phyloP scores from a whole-genome alignment of 768 basidiomycete genomes.

The Pisolithus marmoratus region DNA sequence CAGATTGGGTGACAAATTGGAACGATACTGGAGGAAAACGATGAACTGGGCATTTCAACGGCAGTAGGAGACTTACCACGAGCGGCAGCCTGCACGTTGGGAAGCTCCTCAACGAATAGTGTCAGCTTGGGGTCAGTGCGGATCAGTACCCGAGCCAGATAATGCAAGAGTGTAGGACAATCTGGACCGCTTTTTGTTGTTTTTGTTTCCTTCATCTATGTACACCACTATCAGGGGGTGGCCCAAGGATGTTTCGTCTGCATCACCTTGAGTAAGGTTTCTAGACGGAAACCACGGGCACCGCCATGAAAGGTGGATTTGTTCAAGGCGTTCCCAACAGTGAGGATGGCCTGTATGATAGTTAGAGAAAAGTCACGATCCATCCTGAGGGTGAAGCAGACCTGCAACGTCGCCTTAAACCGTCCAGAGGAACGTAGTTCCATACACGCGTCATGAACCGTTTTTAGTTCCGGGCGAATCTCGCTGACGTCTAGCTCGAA shows the following conservation, averaged over 20 bases:
- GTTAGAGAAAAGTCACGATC: background rate
- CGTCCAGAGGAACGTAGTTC: slow-evolving; percentile 60
- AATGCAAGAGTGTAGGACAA: slow-evolving; percentile 89
- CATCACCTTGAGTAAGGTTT: slow-evolving; percentile 72
- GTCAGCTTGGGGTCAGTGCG: slow-evolving; percentile 60
- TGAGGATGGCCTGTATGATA: slow-evolving; percentile 53
- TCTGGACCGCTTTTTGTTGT: slow-evolving; percentile 59
- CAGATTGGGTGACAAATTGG: slow-evolving; percentile 53
- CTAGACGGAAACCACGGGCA: slow-evolving; percentile 81
- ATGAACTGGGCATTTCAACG: background rate
- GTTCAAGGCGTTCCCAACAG: slow-evolving; percentile 81
- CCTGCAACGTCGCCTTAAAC: slow-evolving; percentile 70
- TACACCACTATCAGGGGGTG: background rate
- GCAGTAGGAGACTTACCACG: slow-evolving; percentile 42
- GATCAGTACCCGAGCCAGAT: slow-evolving; percentile 70
- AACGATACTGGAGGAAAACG: slow-evolving; percentile 55
- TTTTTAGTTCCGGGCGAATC: slow-evolving; percentile 73
- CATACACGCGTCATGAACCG: slow-evolving; percentile 60
- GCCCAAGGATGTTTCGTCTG: background rate
- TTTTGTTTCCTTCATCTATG: slow-evolving; percentile 77
- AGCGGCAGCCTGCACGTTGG: slow-evolving; percentile 77
- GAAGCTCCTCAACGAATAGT: slow-evolving; percentile 74
- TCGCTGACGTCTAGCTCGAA: slow-evolving; percentile 82
- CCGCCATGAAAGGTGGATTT: slow-evolving; percentile 76
- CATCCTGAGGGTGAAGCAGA: slow-evolving; percentile 20